Evolutionary conservation across 768 basidiomycete species (phyloP).

Genomic region (Gautieria morchelliformis): DNA sequence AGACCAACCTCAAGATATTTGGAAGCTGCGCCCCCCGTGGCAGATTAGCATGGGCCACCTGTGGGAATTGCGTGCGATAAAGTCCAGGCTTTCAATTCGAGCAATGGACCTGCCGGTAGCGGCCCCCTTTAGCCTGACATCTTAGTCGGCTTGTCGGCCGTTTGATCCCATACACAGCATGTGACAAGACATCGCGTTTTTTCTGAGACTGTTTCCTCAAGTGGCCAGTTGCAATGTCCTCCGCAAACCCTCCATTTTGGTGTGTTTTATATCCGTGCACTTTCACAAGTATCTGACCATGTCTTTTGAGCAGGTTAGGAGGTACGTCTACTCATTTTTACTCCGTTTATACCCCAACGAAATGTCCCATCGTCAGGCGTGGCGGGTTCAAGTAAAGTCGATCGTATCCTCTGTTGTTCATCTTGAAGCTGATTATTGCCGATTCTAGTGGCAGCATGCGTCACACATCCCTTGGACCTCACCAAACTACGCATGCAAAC

Average conservation of each 20-base stretch:
- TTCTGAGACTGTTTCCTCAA: no score
- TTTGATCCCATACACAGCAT: no score
- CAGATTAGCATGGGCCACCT: no score
- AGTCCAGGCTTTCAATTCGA: no score
- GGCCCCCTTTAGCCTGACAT: no score
- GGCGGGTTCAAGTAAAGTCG: constrained; percentile 25
- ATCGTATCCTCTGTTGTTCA: background rate
- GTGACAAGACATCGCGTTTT: no score
- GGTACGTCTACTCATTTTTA: background rate
- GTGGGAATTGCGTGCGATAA: no score
- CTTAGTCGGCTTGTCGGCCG: no score
- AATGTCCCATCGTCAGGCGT: constrained; percentile 17
- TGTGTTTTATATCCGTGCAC: background rate
- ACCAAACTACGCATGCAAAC: constrained; percentile 92
- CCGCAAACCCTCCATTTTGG: constrained; percentile 6
- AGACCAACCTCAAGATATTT: no score
- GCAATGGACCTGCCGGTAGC: no score
- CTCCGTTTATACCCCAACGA: background rate
- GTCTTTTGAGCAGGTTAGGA: background rate
- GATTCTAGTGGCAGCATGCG: constrained; percentile 61
- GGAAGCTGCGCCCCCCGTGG: no score
- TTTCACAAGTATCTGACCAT: background rate
- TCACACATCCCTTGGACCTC: constrained; percentile 76
- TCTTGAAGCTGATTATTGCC: background rate
- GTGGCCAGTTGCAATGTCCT: constrained; percentile 4